Conservation (phyloP, 2,329 filamentous ascomycete genomes). For the Nannizzia gypsea region DNA sequence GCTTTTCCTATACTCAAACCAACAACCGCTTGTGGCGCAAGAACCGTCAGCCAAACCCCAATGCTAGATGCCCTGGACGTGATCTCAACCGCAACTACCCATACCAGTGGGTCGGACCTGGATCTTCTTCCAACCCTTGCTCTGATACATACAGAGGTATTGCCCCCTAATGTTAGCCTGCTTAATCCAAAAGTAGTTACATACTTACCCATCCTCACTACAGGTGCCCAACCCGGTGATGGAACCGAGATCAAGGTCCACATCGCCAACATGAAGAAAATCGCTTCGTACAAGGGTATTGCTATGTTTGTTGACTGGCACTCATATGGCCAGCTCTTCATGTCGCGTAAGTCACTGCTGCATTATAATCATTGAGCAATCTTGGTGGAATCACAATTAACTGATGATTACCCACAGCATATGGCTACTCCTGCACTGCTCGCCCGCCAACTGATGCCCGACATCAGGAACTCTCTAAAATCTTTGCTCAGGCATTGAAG, state of each 20-base stretch:
- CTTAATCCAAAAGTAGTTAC: not conserved
- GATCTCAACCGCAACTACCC: conserved; percentile 52
- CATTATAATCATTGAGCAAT: not conserved
- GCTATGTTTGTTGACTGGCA: conserved; percentile 55
- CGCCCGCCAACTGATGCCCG: conserved; percentile 37
- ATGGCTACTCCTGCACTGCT: conserved; percentile 47
- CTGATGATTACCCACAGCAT: conserved; percentile 24
- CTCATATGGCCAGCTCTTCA: conserved; percentile 49
- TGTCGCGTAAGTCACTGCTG: conserved; percentile 24
- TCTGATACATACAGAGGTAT: conserved; percentile 36
- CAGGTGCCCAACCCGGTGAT: conserved; percentile 34
- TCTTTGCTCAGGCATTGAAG: conserved; percentile 42
- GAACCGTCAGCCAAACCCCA: conserved; percentile 39
- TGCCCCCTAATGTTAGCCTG: not conserved
- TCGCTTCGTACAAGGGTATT: conserved; percentile 40
- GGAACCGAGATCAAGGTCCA: conserved; percentile 44
- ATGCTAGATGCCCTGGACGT: conserved; percentile 35
- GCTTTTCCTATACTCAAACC: conserved; percentile 49
- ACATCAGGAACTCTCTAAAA: conserved; percentile 40
- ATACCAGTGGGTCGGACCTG: conserved; percentile 38
- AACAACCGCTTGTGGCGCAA: conserved; percentile 52
- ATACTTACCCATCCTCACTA: not conserved
- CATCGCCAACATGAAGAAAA: conserved; percentile 34
- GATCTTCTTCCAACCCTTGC: conserved; percentile 43
- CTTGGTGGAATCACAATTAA: not conserved